Evolutionary conservation across 2,329 filamentous ascomycete genomes (phyloP), one percentile per base, ranked within the genome.

Genomic region (Neoarthrinium moseri): DNA sequence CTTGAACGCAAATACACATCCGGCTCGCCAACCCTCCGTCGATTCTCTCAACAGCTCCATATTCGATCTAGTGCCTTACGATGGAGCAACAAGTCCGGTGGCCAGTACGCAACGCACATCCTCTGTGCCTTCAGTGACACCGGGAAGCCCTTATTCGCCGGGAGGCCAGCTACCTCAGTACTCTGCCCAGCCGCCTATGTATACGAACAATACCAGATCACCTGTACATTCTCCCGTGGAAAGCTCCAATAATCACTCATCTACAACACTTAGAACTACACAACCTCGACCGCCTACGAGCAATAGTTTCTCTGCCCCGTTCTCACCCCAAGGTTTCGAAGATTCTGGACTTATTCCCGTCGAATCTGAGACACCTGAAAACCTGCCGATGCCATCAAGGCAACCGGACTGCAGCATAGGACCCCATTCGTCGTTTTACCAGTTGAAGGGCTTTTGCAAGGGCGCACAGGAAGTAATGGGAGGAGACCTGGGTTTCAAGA

Each of bases 391-490:
- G 22, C 49, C 50, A 23, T 43, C 47, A 27, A 53, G 56, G 43
- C 56, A 62, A 38, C 50, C 59, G 10, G 70, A 74, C 36, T 73
- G 69, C 51, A 67, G 54, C 5, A 76, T 81, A 27, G 69, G 61
- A 3, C 58, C 63, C 0, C 53, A 61, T 8, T 78, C 75, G 51
- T 80, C 77, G 0, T 80, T 80, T 50, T 72, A 75, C 40, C 61
- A 72, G 8, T 63, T 75, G 29, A 79, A 77, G 45, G 77, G 77
- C 2, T 80, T 81, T 52, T 82, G 78, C 34, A 69, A 73, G 17
- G 78, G 78, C 1, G 78, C 78, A 6, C 72, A 71, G 37, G 74
- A 77, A 13, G 70, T 74, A 2, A 59, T 73, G 22, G 64, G 66
- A 27, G 78, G 78, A 1, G 71, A 70, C 3, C 58, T 70, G 4